Evolutionary conservation across 2,329 filamentous ascomycete species (phyloP), one percentile per base, ranked within the genome.

Genomic region (Curvularia sp.): DNA sequence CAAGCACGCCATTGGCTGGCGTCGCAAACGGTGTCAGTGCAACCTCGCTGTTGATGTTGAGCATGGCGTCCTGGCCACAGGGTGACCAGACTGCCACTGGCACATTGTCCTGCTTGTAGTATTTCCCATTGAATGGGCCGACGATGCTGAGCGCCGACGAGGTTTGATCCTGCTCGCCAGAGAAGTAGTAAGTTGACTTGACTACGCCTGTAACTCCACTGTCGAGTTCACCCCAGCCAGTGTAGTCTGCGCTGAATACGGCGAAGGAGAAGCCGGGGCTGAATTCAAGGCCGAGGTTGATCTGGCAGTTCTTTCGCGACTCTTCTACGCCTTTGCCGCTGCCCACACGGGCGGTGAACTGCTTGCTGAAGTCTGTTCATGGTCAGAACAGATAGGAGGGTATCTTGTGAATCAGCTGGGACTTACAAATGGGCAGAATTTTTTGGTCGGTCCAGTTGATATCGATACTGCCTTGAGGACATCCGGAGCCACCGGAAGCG

Each of bases 61-160:
- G 63, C 46, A 69, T 47, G 6, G 68, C 64, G 12, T 65, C 55
- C 53, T 66, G 60, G 10, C 68, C 68, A 57, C 74, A 77, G 2
- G 70, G 68, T 9, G 68, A 73, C 74, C 74, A 77, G 18, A 70
- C 59, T 6, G 63, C 55, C 4, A 71, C 27, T 3, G 63, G 50
- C 6, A 75, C 60, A 9, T 75, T 67, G 63, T 84, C 82, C 47
- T 77, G 77, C 71, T 80, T 79, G 60, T 70, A 69, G 72, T 83
- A 84, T 63, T 78, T 64, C n/a, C 67, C 75, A 36, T 73, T 71
- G 52, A 69, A 77, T 15, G 81, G 81, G 18, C 82, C 82, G 5
- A 66, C 65, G 69, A 82, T 45, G 28, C 30, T 39, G 7, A 69
- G 55, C 1, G 57, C 53, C 3, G 64, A 52, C 5, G 68, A 65